Base-by-base conservation (phyloP, 352 stramenopile species). In the Phytophthora cryptogea region DNA sequence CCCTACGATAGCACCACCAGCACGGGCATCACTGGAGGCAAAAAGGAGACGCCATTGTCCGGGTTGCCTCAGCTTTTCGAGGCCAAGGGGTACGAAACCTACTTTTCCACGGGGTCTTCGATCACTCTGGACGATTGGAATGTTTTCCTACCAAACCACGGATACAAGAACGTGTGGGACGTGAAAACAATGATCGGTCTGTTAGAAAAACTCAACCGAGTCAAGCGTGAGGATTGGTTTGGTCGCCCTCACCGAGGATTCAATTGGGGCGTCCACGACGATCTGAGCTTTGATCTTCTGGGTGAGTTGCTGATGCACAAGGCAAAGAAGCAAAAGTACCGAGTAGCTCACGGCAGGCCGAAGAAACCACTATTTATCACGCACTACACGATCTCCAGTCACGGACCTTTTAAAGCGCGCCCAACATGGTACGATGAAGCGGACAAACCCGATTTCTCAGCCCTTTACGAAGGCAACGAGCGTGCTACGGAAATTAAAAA, bases 381-480 rank as follows among this genome's bases (percentile, higher is more conserved):
- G n/a, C 72, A 83, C 51, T 87, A 83, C 61, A 83, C 74, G 16
- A 87, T 87, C 59, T 83, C 72, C 8, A 85, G 72, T 32, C 78
- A 87, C 51, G 63, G 28, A 48, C 70, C 49, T 69, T 73, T 54
- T 30, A 45, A 47, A 50, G 70, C 5, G 51, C 59, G 59, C 1
- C 70, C 77, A 0, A 52, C 62, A 33, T 84, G 77, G 77, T 82
- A 78, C 46, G 32, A 70, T 0, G 26, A 68, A 59, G 77, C 53
- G 0, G 54, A 51, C 6, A 71, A 86, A 13, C 78, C 76, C 0
- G 72, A 85, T 33, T 83, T 88, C 36, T 83, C 76, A 10, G 51
- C 63, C 3, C 61, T 89, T 23, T 86, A 86, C 43, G 37, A 59
- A 8, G 70, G 68, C 7, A 10, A 60, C 2, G 65, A 79, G 40